Evolutionary conservation across 352 stramenopile genomes (phyloP).

Genomic region (Phytopythium chamaehyphon): DNA sequence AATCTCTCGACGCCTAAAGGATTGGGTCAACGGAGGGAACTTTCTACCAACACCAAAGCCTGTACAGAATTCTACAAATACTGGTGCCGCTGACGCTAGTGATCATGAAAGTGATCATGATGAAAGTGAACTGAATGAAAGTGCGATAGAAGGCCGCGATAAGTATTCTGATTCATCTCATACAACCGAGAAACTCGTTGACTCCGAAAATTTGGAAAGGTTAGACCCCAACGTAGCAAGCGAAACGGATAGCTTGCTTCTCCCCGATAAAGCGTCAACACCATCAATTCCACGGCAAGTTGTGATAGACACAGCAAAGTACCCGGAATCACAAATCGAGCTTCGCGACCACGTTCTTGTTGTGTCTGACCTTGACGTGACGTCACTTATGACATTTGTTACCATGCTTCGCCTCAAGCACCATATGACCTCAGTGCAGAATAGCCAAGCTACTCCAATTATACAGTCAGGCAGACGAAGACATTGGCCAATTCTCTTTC

Average conservation of each 20-base stretch:
- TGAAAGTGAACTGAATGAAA: background rate
- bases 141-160: background rate
- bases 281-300: conserved; percentile 16
- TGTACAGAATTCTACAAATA: too few species aligned
- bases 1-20: conserved; percentile 33
- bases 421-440: conserved; percentile 7
- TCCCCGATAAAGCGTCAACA: background rate
- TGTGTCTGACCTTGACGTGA: conserved; percentile 44
- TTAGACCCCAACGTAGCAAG: too few species aligned
- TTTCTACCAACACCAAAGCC: conserved; percentile 17
- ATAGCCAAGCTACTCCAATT: too few species aligned
- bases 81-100: background rate
- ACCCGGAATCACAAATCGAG: conserved; percentile 12
- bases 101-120: conserved; percentile 4
- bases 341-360: conserved; percentile 60
- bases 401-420: conserved; percentile 43
- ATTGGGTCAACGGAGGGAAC: conserved; percentile 42
- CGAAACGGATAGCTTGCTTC: too few species aligned
- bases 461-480: conserved; percentile 28
- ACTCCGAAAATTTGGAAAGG: too few species aligned
- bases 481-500: conserved; percentile 54
- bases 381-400: conserved; percentile 43
- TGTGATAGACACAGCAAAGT: conserved; percentile 28
- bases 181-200: too few species aligned
- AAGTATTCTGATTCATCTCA: too few species aligned